phyloP scores from a whole-genome alignment of 1,139 yeast species.

The Scheffersomyces insectosa region DNA sequence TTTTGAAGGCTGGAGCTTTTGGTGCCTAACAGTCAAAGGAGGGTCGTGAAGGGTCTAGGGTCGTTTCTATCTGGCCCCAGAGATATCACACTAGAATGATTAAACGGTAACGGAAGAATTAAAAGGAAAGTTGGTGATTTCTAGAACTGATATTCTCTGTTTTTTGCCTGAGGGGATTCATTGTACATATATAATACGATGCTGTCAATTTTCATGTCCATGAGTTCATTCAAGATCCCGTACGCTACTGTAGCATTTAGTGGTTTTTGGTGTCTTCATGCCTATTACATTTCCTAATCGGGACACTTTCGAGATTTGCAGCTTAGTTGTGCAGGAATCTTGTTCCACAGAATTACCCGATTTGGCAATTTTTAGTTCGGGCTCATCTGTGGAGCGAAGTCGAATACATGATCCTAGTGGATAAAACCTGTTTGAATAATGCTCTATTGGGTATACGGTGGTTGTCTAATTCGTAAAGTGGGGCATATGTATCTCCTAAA shows the following conservation, averaged over 20 bases:
- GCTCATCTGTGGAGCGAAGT: background rate
- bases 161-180: conserved; percentile 1
- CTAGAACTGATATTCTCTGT: background rate
- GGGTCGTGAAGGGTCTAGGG: too few relatives aligned
- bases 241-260: background rate
- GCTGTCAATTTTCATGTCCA: too few relatives aligned
- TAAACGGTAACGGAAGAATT: too few relatives aligned
- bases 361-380: conserved; percentile 12
- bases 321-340: conserved; percentile 2
- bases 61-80: too few relatives aligned
- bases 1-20: too few relatives aligned
- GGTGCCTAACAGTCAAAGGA: too few relatives aligned
- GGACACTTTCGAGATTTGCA: conserved; percentile 13
- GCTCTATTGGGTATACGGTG: background rate
- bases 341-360: conserved; percentile 16
- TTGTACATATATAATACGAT: conserved; percentile 1
- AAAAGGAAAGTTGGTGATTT: background rate
- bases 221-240: background rate
- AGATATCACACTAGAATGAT: too few relatives aligned
- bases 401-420: background rate
- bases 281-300: conserved; percentile 19
- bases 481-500: background rate
- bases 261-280: too few relatives aligned
- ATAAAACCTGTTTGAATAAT: background rate
- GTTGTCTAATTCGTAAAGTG: background rate